Percentiles rank a stretch among this genome's conserved stretches.
Conservation (phyloP, 768 basidiomycete genomes). For the Boletus vinaceobasis region DNA sequence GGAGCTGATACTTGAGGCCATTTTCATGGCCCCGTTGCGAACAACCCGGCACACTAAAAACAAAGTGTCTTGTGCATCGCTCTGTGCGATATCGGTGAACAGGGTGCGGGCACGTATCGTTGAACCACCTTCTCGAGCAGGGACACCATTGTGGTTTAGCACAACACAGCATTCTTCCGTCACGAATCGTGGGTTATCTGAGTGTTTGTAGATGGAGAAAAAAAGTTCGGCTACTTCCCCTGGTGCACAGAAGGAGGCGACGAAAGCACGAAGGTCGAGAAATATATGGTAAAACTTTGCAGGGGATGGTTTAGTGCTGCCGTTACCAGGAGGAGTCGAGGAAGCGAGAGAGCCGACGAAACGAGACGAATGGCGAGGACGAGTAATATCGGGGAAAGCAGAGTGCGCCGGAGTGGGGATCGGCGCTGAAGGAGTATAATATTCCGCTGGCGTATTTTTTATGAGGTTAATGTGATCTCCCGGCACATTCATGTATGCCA, state of each 20-base stretch:
- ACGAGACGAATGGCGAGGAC: conserved; percentile 32
- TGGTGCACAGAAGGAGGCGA: conserved; percentile 84
- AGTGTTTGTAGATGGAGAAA: conserved; percentile 89
- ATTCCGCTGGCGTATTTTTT: conserved; percentile 40
- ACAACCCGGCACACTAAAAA: conserved; percentile 91
- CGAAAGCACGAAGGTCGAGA: conserved; percentile 88
- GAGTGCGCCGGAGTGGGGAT: conserved; percentile 65
- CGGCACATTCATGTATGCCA: conserved; percentile 69
- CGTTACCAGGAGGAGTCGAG: conserved; percentile 3
- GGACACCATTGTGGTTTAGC: conserved; percentile 87
- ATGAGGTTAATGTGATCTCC: conserved; percentile 36
- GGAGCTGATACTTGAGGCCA: conserved; percentile 54
- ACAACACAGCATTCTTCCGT: conserved; percentile 91
- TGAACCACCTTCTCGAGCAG: conserved; percentile 72
- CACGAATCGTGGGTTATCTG: conserved; percentile 72
- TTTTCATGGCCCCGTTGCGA: conserved; percentile 81
- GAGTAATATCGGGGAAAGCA: conserved; percentile 57
- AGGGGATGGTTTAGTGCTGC: conserved; percentile 35
- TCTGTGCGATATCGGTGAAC: conserved; percentile 83
- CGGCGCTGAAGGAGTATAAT: conserved; percentile 38
- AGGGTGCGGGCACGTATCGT: conserved; percentile 68
- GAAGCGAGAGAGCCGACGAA: conserved; percentile 35
- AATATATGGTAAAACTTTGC: conserved; percentile 87
- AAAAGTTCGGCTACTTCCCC: conserved; percentile 92
- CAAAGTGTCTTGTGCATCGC: conserved; percentile 82